These are phyloP conservation scores for Penicillium coprophilum DNA, from an alignment of 495 filamentous ascomycete genomes.

Conservation along the genomic window DNA sequence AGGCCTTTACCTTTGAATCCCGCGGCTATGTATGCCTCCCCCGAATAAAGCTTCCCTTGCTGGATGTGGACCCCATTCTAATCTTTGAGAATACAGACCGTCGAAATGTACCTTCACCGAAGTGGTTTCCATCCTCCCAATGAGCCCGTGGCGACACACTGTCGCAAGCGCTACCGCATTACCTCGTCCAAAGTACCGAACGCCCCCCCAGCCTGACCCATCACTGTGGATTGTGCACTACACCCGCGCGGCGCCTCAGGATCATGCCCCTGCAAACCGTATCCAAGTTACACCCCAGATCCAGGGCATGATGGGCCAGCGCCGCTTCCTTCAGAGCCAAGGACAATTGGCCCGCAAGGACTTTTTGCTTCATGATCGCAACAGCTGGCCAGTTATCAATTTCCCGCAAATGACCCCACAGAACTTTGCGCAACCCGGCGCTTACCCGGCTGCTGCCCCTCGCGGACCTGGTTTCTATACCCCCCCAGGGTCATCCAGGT, in stretches of 20 bases:
- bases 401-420: conserved; percentile 57
- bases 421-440: conserved; percentile 33
- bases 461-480: conserved; percentile 44
- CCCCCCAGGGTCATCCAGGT: conserved; percentile 31
- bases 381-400: conserved; percentile 83
- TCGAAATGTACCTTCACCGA: conserved; percentile 84
- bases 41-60: neutral
- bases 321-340: conserved; percentile 68
- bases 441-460: conserved; percentile 33
- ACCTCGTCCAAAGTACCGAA: conserved; percentile 59
- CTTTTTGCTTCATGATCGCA: conserved; percentile 86
- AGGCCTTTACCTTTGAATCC: conserved; percentile 64
- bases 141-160: conserved; percentile 69
- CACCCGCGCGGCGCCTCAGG: conserved; percentile 63
- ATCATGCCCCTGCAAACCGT: conserved; percentile 64
- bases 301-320: conserved; percentile 60
- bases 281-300: conserved; percentile 60
- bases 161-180: conserved; percentile 80
- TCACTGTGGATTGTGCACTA: conserved; percentile 96
- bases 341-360: conserved; percentile 86
- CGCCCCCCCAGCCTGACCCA: conserved; percentile 67
- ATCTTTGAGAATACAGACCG: conserved; percentile 38
- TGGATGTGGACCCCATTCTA: neutral
- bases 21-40: conserved; percentile 69
- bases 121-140: conserved; percentile 69